A percentile compares a stretch with the other conserved stretches of the same genome.
Conservation (phyloP, 169 alveolate species). For the Perkinsus olseni region DNA sequence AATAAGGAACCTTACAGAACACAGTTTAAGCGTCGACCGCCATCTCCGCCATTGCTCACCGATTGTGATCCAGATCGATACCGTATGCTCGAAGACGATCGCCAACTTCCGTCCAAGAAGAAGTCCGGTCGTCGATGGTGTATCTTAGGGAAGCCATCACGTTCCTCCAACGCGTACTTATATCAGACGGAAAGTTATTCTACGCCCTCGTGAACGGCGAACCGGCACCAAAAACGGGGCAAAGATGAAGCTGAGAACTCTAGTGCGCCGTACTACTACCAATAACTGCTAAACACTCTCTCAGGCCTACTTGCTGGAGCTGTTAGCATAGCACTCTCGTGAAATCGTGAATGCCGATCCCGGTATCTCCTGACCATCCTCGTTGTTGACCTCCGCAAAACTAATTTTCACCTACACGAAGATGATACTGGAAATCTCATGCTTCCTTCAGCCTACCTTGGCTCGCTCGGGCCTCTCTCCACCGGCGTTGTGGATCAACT, state of each 20-base stretch:
- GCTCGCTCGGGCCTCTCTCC: conserved; percentile 39
- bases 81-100: conserved; percentile 75
- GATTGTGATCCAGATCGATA: conserved; percentile 86
- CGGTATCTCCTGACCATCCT: conserved; percentile 21
- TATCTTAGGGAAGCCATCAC: too few species aligned
- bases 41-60: conserved; percentile 55
- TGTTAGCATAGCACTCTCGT: conserved; percentile 51
- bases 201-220: too few species aligned
- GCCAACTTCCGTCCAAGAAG: conserved; percentile 79
- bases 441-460: conserved; percentile 18
- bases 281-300: too few species aligned
- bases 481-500: conserved; percentile 86
- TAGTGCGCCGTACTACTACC: too few species aligned
- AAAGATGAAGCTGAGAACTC: too few species aligned
- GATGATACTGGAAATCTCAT: conserved; percentile 19
- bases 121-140: conserved; percentile 68
- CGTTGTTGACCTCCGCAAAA: conserved; percentile 73
- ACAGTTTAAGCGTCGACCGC: conserved; percentile 27
- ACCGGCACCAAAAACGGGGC: too few species aligned
- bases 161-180: too few species aligned
- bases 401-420: conserved; percentile 79
- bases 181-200: too few species aligned
- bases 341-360: conserved; percentile 46
- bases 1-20: conserved; percentile 31
- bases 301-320: conserved; percentile 50